Evolutionary conservation across 2,329 filamentous ascomycete genomes (phyloP).

Genomic region (Pseudocercospora fuligena): DNA sequence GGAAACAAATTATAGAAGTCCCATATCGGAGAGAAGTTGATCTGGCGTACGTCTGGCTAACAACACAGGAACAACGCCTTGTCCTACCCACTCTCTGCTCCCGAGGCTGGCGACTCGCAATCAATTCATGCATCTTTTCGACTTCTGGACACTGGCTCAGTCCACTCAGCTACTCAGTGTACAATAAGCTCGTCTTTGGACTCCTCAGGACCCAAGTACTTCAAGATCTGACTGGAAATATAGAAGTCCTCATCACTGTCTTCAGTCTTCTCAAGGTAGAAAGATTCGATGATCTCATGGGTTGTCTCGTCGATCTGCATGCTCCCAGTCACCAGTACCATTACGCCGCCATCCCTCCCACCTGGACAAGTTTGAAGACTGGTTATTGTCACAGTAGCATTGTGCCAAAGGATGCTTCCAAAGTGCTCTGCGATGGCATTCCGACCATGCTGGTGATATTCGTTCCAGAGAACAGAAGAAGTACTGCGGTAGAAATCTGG

Average conservation of each 20-base stretch:
- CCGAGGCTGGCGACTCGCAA: too few relatives aligned
- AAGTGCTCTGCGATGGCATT: background rate
- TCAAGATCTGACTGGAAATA: slow-evolving; percentile 2
- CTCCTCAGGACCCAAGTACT: background rate
- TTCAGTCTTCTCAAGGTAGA: background rate
- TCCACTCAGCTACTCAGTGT: background rate
- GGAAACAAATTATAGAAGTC: too few relatives aligned
- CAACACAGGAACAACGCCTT: too few relatives aligned
- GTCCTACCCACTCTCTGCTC: too few relatives aligned
- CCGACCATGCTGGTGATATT: background rate
- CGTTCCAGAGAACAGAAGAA: background rate
- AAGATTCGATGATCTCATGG: background rate
- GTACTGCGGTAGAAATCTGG: background rate
- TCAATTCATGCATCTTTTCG: too few relatives aligned
- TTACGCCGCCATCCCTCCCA: background rate
- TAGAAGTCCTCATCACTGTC: background rate
- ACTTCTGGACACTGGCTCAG: too few relatives aligned
- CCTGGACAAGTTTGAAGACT: background rate
- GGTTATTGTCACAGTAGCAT: background rate
- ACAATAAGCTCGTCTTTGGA: background rate
- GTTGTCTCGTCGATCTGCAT: background rate
- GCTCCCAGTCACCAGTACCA: background rate
- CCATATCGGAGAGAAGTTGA: too few relatives aligned
- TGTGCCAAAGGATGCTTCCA: background rate
- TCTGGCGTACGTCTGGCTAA: too few relatives aligned